These are phyloP conservation scores for Hansenula lynferdii DNA, from an alignment of 1,139 yeast genomes.

Conservation along the genomic window DNA sequence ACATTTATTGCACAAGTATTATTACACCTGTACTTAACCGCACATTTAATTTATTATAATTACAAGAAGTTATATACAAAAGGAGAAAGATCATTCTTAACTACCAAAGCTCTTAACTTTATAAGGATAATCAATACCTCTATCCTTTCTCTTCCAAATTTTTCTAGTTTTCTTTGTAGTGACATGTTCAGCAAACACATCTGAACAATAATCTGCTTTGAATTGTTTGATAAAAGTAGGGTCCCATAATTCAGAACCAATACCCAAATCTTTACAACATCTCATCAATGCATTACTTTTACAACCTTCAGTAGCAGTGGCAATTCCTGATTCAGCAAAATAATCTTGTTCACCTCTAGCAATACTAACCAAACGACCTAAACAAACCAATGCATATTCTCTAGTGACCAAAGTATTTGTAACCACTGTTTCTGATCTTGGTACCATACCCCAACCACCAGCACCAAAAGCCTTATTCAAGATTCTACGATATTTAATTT, in stretches of 20 bases:
- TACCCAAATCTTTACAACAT: slow-evolving; percentile 94
- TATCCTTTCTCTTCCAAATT: slow-evolving; percentile 86
- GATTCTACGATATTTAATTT: slow-evolving; percentile 87
- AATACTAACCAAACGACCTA: slow-evolving; percentile 84
- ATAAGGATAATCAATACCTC: slow-evolving; percentile 76
- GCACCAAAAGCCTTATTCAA: slow-evolving; percentile 93
- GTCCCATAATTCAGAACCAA: slow-evolving; percentile 97
- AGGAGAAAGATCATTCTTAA: too few species aligned
- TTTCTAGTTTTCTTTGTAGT: slow-evolving; percentile 80
- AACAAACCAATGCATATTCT: slow-evolving; percentile 84
- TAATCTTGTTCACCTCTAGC: slow-evolving; percentile 97
- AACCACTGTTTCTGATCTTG: slow-evolving; percentile 79
- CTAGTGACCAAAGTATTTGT: slow-evolving; percentile 66
- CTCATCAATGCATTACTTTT: slow-evolving; percentile 96
- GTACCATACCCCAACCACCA: slow-evolving; percentile 98
- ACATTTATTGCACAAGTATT: too few species aligned
- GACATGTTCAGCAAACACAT: slow-evolving; percentile 81
- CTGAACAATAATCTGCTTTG: slow-evolving; percentile 74
- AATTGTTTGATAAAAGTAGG: slow-evolving; percentile 81
- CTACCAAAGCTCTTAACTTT: slow-evolving; percentile 28
- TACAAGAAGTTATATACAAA: background rate
- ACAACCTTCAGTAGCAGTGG: slow-evolving; percentile 97
- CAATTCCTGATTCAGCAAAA: slow-evolving; percentile 79
- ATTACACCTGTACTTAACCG: too few species aligned
- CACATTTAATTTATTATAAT: background rate